Conservation (phyloP, 2,329 filamentous ascomycete species). For the Xylaria sp. region DNA sequence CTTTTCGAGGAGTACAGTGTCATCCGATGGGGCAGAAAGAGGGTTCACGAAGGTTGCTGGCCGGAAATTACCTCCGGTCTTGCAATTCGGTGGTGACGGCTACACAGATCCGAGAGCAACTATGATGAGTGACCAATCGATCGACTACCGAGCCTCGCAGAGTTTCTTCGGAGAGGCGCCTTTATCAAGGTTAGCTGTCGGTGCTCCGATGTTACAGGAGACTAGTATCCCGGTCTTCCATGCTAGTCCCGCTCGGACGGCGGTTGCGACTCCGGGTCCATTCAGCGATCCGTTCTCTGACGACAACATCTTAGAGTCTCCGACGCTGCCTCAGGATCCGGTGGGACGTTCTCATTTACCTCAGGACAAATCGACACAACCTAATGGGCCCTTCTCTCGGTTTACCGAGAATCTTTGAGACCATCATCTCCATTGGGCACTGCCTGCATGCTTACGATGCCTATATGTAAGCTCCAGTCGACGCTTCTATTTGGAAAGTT, state of each 20-base stretch:
- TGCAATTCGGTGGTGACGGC: conserved; percentile 67
- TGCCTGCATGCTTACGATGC: conserved; percentile 31
- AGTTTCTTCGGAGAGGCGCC: conserved; percentile 46
- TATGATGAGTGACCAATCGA: conserved; percentile 55
- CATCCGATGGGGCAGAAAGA: conserved; percentile 52
- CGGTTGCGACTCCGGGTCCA: conserved; percentile 61
- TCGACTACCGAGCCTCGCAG: conserved; percentile 58
- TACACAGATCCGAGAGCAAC: conserved; percentile 57
- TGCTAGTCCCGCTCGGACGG: conserved; percentile 68
- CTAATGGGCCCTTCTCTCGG: conserved; percentile 44
- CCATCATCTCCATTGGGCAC: conserved; percentile 25
- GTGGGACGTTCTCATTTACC: conserved; percentile 46
- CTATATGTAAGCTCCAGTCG: conserved; percentile 35
- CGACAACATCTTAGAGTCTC: conserved; percentile 36
- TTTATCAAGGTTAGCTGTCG: conserved; percentile 55
- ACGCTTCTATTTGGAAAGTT: conserved; percentile 36
- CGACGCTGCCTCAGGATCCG: conserved; percentile 42
- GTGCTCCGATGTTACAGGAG: conserved; percentile 63
- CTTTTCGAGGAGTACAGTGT: conserved; percentile 40
- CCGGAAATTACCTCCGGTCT: conserved; percentile 66
- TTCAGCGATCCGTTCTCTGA: conserved; percentile 44
- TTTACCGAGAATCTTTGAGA: conserved; percentile 50
- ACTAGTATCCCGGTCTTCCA: conserved; percentile 66
- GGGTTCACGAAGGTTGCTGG: conserved; percentile 71
- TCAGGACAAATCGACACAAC: conserved; percentile 43